Evolutionary conservation across 306 rosid species (phyloP).

Genomic region (Cucurbita ficifolia): DNA sequence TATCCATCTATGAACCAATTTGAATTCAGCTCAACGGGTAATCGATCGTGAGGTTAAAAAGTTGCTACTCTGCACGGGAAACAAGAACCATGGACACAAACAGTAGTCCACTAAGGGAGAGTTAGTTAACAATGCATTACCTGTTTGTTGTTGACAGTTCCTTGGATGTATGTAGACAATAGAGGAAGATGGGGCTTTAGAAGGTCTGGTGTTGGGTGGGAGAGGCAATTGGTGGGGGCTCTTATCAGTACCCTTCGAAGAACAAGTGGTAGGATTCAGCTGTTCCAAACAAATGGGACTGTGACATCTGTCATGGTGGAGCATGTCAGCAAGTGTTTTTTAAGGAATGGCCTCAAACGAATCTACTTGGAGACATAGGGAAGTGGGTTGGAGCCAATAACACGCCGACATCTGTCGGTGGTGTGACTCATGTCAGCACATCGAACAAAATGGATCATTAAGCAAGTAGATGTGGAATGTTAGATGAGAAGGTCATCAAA

Average conservation of each 20-base stretch:
- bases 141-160: background rate
- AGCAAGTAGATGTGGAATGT: background rate
- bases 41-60: too few species aligned
- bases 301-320: slow-evolving; percentile 1
- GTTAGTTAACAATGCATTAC: background rate
- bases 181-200: background rate
- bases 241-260: background rate
- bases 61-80: too few species aligned
- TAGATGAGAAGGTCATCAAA: background rate
- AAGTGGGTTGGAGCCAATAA: background rate
- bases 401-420: background rate
- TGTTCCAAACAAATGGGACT: background rate
- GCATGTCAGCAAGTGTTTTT: background rate
- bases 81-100: too few species aligned
- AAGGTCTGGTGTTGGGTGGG: background rate
- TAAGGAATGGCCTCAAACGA: background rate
- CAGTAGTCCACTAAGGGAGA: background rate
- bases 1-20: background rate
- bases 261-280: slow-evolving; percentile 2
- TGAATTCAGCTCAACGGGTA: too few species aligned
- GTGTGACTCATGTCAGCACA: background rate
- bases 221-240: background rate
- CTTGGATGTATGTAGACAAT: slow-evolving; percentile 1
- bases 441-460: background rate
- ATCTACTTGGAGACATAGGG: background rate